Evolutionary conservation across 352 stramenopile genomes (phyloP).

Genomic region (Pythium oligandrum): DNA sequence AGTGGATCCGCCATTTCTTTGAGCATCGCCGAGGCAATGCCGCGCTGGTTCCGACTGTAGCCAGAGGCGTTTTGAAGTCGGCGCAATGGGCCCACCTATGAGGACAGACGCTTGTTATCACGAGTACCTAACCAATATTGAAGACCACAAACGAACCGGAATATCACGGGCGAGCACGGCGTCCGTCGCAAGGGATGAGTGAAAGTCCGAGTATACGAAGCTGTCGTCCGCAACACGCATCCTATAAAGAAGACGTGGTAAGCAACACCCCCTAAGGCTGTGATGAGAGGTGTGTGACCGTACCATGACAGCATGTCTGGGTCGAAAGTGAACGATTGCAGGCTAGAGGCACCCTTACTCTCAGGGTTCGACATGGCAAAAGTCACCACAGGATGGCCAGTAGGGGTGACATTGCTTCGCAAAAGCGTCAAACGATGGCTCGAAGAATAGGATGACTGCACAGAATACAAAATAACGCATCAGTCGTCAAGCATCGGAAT

Average conservation of each 20-base stretch:
- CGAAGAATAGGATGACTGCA: constrained; percentile 15
- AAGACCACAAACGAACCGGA: constrained; percentile 36
- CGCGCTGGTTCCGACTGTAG: constrained; percentile 62
- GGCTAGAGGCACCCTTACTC: constrained; percentile 37
- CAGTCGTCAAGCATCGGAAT: not conserved
- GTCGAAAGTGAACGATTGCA: constrained; percentile 83
- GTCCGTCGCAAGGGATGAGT: constrained; percentile 66
- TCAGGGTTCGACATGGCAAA: constrained; percentile 62
- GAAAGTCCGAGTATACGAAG: constrained; percentile 85
- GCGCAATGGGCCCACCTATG: constrained; percentile 64
- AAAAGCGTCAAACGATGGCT: constrained; percentile 58
- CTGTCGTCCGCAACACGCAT: constrained; percentile 83
- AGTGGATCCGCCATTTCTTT: constrained; percentile 63
- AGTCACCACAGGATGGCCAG: constrained; percentile 77
- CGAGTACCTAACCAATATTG: not conserved
- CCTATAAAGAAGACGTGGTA: constrained; percentile 23
- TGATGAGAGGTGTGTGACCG: constrained; percentile 3
- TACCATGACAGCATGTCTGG: constrained; percentile 68
- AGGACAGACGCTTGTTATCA: constrained; percentile 1
- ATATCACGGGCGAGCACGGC: constrained; percentile 53
- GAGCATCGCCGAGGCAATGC: constrained; percentile 66
- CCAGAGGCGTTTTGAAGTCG: constrained; percentile 79
- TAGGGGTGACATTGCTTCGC: constrained; percentile 61
- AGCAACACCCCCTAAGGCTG: not conserved
- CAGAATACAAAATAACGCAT: constrained; percentile 1